Evolutionary conservation across 2,329 filamentous ascomycete genomes (phyloP), one percentile per base, ranked within the genome.

Genomic region (Fusarium humuli): DNA sequence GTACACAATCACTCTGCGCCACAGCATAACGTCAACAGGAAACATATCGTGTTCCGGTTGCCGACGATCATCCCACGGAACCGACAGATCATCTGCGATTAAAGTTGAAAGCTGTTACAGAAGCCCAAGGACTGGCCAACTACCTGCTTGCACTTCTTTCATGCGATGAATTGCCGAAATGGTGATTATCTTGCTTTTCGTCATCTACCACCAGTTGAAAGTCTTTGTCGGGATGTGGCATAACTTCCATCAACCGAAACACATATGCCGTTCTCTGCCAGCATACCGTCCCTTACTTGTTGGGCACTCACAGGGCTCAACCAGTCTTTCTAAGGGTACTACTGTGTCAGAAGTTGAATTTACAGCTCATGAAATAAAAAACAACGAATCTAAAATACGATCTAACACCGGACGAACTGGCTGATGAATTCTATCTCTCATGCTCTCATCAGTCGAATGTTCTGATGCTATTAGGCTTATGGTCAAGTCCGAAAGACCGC

Each of bases 1-100:
- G 34, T 37, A 48, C 64, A 71, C 48, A 47, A 61, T 27, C 44
- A 32, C 55, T 45, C 57, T 49, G 64, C 34, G 41, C 58, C 44
- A 57, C 49, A 44, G 53, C 45, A 68, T 37, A 56, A 50, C 53
- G 56, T 59, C 48, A 67, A 70, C 20, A 62, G 55, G 68, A 70
- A 68, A 70, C 68, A 70, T 52, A 55, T 52, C 53, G 46, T 44
- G 57, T 71, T 65, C 57, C 63, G 67, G 45, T 57, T 69, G 42
- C 53, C 46, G 68, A 55, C 47, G 65, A 71, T 71, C 68, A 69
- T 57, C 40, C 50, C 59, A 58, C 40, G 30, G 41, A 44, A 27
- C 30, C 45, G 18, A 40, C 48, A 68, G 34, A 65, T 57, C 47
- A 48, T 63, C 47, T 50, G 40, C 53, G 44, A 42, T 58, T 67